Conservation (phyloP, 495 filamentous ascomycete genomes). For the Aspergillus hancockii region DNA sequence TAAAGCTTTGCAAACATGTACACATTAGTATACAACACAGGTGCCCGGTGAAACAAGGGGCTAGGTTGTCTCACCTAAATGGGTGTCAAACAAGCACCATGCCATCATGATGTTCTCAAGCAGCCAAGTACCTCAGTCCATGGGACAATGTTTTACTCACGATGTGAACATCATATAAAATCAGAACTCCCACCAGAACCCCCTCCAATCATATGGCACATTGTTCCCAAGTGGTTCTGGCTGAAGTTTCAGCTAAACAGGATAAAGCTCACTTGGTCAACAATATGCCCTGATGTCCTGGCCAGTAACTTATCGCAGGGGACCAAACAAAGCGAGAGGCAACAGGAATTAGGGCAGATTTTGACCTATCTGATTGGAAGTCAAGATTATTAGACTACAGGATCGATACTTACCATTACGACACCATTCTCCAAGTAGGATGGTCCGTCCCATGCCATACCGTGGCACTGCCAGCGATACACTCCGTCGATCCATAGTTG, state of each 20-base stretch:
- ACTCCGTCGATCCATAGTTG: background rate
- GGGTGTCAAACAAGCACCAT: background rate
- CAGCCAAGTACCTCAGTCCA: too few relatives aligned
- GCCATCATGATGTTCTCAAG: background rate
- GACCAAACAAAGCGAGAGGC: too few relatives aligned
- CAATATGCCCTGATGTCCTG: background rate
- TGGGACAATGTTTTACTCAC: too few relatives aligned
- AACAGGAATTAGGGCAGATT: too few relatives aligned
- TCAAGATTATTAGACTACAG: background rate
- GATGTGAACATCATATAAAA: background rate
- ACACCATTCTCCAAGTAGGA: constrained; percentile 12
- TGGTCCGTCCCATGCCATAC: background rate
- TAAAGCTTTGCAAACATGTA: too few relatives aligned
- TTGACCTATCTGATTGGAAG: background rate
- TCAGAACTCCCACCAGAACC: background rate
- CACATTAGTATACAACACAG: background rate
- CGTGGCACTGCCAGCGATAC: constrained; percentile 1
- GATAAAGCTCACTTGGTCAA: background rate
- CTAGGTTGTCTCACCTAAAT: too few relatives aligned
- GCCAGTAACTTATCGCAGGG: background rate
- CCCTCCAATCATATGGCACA: background rate
- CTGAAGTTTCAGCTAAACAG: background rate
- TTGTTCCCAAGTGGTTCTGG: background rate
- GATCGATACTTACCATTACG: constrained; percentile 11
- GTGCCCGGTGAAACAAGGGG: background rate